phyloP scores from a whole-genome alignment of 169 alveolate species.

The Theileria equi region DNA sequence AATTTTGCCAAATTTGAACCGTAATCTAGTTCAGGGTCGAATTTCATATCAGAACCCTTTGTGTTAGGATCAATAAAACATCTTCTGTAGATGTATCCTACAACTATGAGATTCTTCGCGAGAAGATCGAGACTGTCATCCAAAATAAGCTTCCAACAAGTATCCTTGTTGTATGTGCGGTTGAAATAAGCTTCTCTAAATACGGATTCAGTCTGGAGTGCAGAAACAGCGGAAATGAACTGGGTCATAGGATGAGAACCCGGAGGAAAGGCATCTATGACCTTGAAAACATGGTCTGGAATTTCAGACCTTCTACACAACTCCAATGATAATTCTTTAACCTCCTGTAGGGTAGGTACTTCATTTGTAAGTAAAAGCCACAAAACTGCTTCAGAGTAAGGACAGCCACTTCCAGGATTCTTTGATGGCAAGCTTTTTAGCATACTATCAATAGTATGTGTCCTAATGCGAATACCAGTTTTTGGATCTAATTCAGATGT shows the following conservation, averaged over 20 bases:
- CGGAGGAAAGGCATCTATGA: conserved; percentile 80
- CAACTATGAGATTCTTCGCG: conserved; percentile 66
- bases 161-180: conserved; percentile 74
- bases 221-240: conserved; percentile 84
- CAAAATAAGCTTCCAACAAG: conserved; percentile 85
- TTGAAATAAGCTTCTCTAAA: conserved; percentile 74
- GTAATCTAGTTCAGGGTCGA: conserved; percentile 70
- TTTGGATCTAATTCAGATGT: conserved; percentile 89
- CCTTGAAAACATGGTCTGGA: conserved; percentile 77
- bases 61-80: conserved; percentile 63
- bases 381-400: conserved; percentile 90
- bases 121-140: conserved; percentile 86
- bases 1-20: conserved; percentile 70
- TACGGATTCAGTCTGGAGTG: conserved; percentile 81
- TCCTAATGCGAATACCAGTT: conserved; percentile 88
- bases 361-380: conserved; percentile 93
- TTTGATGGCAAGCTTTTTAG: conserved; percentile 77
- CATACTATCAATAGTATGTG: conserved; percentile 81
- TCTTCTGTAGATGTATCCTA: conserved; percentile 74
- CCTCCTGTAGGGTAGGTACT: conserved; percentile 79
- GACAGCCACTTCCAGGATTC: conserved; percentile 76
- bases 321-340: conserved; percentile 73
- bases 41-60: conserved; percentile 67
- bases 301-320: conserved; percentile 74
- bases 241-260: conserved; percentile 94